Base-by-base conservation (phyloP, 2,329 filamentous ascomycete species). In the Neofusicoccum kwambonambiense region DNA sequence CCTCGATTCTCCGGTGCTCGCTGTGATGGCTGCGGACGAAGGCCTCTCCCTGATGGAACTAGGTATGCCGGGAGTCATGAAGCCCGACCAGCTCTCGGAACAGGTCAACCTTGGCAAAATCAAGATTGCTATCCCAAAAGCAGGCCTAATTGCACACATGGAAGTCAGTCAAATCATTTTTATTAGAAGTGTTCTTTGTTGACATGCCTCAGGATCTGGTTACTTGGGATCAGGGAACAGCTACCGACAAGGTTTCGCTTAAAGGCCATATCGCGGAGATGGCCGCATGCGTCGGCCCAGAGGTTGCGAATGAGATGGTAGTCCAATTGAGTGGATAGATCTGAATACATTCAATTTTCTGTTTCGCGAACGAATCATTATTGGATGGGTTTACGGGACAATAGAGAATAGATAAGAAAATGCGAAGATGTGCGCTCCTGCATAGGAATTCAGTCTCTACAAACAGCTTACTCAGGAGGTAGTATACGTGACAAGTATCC, bases 211-310 rank as follows among this genome's bases (percentile, higher is more conserved):
- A 82, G 64, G 81, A 89, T 71, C 78, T 91, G 8, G 79, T 84
- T 2, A 78, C 79, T 2, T 93, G 90, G 90, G 79, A 86, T 0
- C 72, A 77, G 1, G 81, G 84, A 52, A 76, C 78, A 39, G 76
- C 90, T 2, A 73, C 76, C 12, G 80, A 87, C 56, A 75, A 79
- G 17, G 75, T 77, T 4, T 82, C 81, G 1, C 75, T 90, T 39
- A 90, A 89, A 72, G 83, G 85, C 0, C 81, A 83, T 41, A 82
- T 93, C 65, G 89, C 87, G 1, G 89, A 92, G 68, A 73, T 92
- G 58, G 84, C 88, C 3, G 88, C 89, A 3, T 85, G 86, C 11
- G 75, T 92, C 50, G 90, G 90, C 0, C 80, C 83, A 1, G 85
- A 89, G 49, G 73, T 89, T 56, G 80, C 86, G 50, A 77, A 76